Base-by-base conservation (phyloP, 495 filamentous ascomycete species). In the Daldinia concentrica region DNA sequence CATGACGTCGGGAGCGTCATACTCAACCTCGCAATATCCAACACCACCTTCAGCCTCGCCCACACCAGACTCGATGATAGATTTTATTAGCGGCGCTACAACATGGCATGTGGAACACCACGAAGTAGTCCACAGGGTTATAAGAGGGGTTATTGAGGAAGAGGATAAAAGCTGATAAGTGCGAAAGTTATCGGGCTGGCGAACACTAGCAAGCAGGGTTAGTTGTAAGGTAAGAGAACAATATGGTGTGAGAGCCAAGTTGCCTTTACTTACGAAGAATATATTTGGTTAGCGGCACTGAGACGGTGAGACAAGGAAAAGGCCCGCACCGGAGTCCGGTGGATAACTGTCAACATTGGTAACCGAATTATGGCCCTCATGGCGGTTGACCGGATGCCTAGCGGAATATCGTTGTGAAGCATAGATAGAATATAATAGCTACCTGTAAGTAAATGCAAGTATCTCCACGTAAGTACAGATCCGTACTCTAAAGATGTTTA, bases 121-220 rank as follows among this genome's bases (percentile, higher is more conserved):
- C 8, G 86, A 88, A 0, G 90, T 84, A 1, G 88, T 91, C 90
- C 90, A 93, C 14, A 92, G 79, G 1, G 90, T 92, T 34, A 92
- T 80, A 6, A 92, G 79, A 6, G 90, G 87, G n/a, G 79, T 83
- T 22, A 83, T 79, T 8, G 82, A 79, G n/a, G 86, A 83, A 2
- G 89, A 83, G 0, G 88, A 87, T 48, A 90, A 78, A 48, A 89
- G 82, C 19, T 85, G 84, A 64, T 90, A 85, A 39, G 83, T 88
- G 73, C 87, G 77, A 65, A 92, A 84, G 67, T 90, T 87, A 59
- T 86, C 80, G n/a, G 83, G 80, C 37, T 81, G 82, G 43, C 90
- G 88, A 63, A 91, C 81, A 4, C 85, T 89, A 63, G 7, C 22
- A 51, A 34, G 55, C 12, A 56, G 52, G 15, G 22, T 59, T 27